Percentiles rank a stretch among this genome's conserved stretches.
These are phyloP conservation scores for Sordariomycetes sp. DNA, from an alignment of 2,329 filamentous ascomycete genomes.

Conservation along the genomic window DNA sequence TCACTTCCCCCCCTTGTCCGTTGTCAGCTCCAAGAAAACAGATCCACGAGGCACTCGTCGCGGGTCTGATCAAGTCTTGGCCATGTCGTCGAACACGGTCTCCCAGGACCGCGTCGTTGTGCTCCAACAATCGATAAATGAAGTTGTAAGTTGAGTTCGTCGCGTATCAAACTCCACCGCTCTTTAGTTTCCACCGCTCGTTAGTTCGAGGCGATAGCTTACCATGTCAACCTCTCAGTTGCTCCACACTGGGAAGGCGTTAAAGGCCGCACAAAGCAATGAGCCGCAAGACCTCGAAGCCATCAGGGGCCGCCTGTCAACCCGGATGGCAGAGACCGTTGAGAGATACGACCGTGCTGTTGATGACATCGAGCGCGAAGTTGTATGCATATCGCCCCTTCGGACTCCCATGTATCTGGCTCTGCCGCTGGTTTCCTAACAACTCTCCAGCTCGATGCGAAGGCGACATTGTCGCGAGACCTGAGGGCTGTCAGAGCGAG, in stretches of 20 bases:
- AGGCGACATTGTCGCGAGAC: conserved; percentile 41
- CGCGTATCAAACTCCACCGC: neutral
- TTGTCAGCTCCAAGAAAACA: neutral
- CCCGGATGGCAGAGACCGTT: conserved; percentile 32
- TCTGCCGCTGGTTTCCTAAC: neutral
- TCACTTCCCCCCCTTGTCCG: neutral
- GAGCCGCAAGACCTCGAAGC: conserved; percentile 22
- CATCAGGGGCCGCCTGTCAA: conserved; percentile 18
- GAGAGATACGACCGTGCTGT: conserved; percentile 36
- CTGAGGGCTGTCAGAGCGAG: conserved; percentile 24
- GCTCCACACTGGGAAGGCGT: conserved; percentile 43
- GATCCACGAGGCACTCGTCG: neutral
- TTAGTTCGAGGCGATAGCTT: neutral
- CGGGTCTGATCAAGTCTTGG: neutral
- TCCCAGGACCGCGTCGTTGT: conserved; percentile 25
- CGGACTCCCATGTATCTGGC: neutral
- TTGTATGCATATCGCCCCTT: conserved; percentile 24
- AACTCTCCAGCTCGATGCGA: conserved; percentile 25
- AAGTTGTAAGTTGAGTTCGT: conserved; percentile 30
- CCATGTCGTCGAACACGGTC: neutral
- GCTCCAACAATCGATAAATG: conserved; percentile 39
- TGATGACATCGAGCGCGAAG: conserved; percentile 42
- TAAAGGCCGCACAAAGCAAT: conserved; percentile 33
- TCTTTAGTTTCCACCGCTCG: neutral
- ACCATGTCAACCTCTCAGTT: conserved; percentile 23